Percentiles rank a stretch among this genome's conserved stretches.
These are phyloP conservation scores for Thyridium curvatum DNA, from an alignment of 2,329 filamentous ascomycete species.

Conservation along the genomic window DNA sequence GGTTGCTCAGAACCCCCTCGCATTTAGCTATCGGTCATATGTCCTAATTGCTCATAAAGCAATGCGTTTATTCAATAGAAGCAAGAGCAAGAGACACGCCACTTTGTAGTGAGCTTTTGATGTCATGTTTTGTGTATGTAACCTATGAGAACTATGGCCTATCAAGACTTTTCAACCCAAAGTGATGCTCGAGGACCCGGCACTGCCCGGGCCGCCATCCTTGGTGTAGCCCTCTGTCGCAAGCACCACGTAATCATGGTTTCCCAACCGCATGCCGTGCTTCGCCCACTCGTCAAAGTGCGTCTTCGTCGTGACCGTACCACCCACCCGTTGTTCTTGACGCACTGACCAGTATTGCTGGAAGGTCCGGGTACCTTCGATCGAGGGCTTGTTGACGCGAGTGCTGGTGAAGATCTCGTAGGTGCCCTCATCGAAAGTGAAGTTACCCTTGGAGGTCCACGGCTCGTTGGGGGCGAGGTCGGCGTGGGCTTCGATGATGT, in stretches of 20 bases:
- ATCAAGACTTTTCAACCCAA: no score
- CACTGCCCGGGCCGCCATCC: no score
- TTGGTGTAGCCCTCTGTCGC: conserved; percentile 42
- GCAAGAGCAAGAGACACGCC: no score
- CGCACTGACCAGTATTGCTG: conserved; percentile 46
- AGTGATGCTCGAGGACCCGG: no score
- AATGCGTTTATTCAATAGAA: no score
- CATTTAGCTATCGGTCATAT: no score
- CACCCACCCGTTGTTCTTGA: conserved; percentile 40
- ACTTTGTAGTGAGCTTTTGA: no score
- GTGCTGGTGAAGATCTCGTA: conserved; percentile 46
- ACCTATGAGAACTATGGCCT: no score
- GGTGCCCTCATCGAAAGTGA: conserved; percentile 42
- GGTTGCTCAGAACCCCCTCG: no score
- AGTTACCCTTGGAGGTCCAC: conserved; percentile 39
- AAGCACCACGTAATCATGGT: conserved; percentile 46
- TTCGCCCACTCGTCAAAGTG: conserved; percentile 50
- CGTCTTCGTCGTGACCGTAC: conserved; percentile 43
- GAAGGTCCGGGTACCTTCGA: conserved; percentile 48
- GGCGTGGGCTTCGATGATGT: conserved; percentile 48
- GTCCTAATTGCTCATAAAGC: no score
- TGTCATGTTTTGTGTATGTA: no score
- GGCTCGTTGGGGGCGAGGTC: conserved; percentile 41
- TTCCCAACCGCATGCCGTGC: conserved; percentile 39
- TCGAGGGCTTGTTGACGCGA: conserved; percentile 43